A percentile compares a stretch with the other conserved stretches of the same genome.
Evolutionary conservation across 78 protist genomes (phyloP).

Genomic region (Polysphondylium violaceum): DNA sequence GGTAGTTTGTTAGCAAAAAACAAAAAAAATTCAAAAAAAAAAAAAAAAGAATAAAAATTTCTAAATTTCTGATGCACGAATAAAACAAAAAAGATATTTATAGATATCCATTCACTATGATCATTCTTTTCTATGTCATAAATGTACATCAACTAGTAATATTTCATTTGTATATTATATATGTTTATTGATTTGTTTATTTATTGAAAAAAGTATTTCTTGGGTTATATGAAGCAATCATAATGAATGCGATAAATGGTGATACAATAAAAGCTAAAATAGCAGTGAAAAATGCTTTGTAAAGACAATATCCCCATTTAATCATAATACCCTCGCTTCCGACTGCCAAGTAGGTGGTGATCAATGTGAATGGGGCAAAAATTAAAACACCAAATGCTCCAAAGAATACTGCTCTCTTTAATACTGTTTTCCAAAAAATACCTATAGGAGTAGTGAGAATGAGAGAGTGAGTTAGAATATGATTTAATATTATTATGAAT

Average conservation of each 20-base stretch:
- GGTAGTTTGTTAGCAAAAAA: too few relatives aligned
- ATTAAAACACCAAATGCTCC: constrained; percentile 2
- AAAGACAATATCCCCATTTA: constrained; percentile 56
- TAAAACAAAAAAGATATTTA: too few relatives aligned
- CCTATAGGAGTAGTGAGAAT: constrained; percentile 10
- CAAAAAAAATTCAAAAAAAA: too few relatives aligned
- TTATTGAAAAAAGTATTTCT: constrained; percentile 36
- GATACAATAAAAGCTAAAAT: constrained; percentile 5
- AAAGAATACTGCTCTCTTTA: constrained; percentile 32
- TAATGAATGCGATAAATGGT: constrained; percentile 37
- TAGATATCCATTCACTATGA: too few relatives aligned
- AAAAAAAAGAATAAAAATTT: too few relatives aligned
- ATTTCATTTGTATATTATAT: too few relatives aligned
- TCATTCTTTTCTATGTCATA: too few relatives aligned
- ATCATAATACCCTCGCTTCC: constrained; percentile 16
- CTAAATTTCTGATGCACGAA: too few relatives aligned
- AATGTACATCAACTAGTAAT: too few relatives aligned
- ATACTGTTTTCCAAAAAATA: constrained; percentile 17
- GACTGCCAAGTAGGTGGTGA: background rate
- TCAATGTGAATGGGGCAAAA: constrained; percentile 5
- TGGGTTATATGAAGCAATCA: constrained; percentile 46
- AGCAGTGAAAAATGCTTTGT: constrained; percentile 47
- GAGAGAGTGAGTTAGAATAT: background rate
- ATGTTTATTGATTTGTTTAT: background rate
- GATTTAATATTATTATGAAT: background rate